These are phyloP conservation scores for Rhodotorula graminis DNA, from an alignment of 768 basidiomycete genomes.

Conservation along the genomic window DNA sequence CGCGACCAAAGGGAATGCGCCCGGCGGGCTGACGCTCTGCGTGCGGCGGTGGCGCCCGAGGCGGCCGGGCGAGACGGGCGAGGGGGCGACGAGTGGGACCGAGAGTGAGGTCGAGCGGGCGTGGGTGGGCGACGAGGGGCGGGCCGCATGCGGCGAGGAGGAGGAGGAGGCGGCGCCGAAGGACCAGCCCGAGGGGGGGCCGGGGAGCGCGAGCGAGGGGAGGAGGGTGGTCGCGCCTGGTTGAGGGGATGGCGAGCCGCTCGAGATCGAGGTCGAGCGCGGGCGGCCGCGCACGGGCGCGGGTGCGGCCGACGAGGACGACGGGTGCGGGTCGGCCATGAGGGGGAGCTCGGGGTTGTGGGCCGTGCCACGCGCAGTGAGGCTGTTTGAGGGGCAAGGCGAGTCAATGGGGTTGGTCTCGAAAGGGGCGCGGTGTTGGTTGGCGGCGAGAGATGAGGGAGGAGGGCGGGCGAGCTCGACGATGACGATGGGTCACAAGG, in stretches of 20 bases:
- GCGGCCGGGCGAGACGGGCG: constrained; percentile 20
- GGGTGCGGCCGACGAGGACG: neutral
- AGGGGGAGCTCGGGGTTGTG: neutral
- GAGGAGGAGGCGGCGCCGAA: neutral
- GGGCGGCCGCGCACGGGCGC: constrained; percentile 24
- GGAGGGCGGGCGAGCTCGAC: no score
- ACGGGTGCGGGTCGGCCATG: neutral
- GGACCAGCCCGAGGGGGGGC: neutral
- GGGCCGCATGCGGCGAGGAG: neutral
- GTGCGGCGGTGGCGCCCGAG: constrained; percentile 30
- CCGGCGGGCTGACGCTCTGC: constrained; percentile 34
- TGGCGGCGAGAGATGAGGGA: no score
- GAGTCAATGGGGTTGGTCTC: no score
- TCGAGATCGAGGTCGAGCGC: constrained; percentile 35
- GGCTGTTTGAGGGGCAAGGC: no score
- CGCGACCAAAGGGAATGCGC: constrained; percentile 19
- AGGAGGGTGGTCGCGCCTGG: constrained; percentile 13
- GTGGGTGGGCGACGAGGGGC: neutral
- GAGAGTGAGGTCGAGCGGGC: neutral
- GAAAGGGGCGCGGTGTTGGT: no score
- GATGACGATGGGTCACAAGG: no score
- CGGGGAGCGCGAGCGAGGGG: constrained; percentile 12
- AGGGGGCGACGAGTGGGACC: constrained; percentile 24
- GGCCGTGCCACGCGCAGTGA: no score
- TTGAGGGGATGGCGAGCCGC: constrained; percentile 14